Percentiles rank a stretch among this genome's conserved stretches.
phyloP scores from a whole-genome alignment of 139 green algal species.

The Edaphochlamys debaryana region DNA sequence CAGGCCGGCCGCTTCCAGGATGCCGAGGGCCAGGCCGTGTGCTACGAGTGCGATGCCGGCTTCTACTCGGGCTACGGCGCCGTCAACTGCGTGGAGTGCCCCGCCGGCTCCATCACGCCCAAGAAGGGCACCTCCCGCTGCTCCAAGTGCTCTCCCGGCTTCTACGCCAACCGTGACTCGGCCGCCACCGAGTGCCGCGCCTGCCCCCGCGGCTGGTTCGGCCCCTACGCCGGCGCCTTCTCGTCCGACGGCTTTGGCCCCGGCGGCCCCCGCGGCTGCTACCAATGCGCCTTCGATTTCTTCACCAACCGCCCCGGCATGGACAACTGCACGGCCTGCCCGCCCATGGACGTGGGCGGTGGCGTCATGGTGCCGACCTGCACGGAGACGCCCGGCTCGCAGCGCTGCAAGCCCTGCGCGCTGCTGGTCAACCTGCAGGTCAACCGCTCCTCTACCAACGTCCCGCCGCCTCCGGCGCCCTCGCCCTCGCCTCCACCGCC shows the following conservation, averaged over 20 bases:
- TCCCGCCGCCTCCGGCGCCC: no score
- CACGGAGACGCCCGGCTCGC: constrained; percentile 15
- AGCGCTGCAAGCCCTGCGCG: constrained; percentile 26
- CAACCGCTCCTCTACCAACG: no score
- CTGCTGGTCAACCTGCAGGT: no score
- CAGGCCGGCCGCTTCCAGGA: constrained; percentile 25
- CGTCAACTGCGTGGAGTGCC: not conserved
- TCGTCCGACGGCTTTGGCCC: not conserved
- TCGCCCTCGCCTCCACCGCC: no score
- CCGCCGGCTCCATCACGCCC: not conserved
- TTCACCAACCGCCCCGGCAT: constrained; percentile 22
- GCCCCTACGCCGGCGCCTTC: constrained; percentile 5
- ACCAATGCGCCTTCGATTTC: constrained; percentile 8
- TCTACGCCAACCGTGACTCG: not conserved
- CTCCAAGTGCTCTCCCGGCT: not conserved
- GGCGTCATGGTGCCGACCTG: not conserved
- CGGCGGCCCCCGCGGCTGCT: constrained; percentile 31
- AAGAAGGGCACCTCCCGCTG: constrained; percentile 6
- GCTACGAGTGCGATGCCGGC: constrained; percentile 22
- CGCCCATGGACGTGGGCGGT: not conserved
- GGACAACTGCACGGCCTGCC: constrained; percentile 13
- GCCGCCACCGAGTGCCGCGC: constrained; percentile 4
- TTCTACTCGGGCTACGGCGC: constrained; percentile 15
- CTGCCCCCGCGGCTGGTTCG: constrained; percentile 28
- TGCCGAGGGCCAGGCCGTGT: not conserved